Conservation (phyloP, 2,329 filamentous ascomycete genomes). For the Beauveria medogensis region DNA sequence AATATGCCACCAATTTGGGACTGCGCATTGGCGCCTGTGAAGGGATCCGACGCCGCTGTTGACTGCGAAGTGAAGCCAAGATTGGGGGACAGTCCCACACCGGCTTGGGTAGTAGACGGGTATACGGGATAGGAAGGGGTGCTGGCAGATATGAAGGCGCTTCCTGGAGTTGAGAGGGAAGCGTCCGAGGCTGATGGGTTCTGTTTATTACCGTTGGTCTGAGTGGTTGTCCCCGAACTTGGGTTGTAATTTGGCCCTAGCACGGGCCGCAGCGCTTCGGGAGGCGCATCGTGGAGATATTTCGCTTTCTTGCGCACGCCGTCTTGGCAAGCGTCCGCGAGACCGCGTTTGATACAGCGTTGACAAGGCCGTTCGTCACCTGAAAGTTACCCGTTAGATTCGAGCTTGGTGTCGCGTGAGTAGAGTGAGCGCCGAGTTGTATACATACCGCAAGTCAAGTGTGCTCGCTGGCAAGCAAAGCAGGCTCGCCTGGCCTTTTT, state of each 20-base stretch:
- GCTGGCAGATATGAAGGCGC: conserved; percentile 40
- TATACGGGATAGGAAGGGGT: conserved; percentile 44
- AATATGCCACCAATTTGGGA: conserved; percentile 40
- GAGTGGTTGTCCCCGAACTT: conserved; percentile 35
- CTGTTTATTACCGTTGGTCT: conserved; percentile 39
- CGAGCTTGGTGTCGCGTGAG: background rate
- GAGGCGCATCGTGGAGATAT: conserved; percentile 92
- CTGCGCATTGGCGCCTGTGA: conserved; percentile 47
- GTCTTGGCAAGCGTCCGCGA: conserved; percentile 88
- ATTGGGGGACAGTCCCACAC: conserved; percentile 39
- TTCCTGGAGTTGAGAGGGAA: conserved; percentile 28
- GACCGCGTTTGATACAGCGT: conserved; percentile 85
- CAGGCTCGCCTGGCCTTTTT: conserved; percentile 96
- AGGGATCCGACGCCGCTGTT: conserved; percentile 67
- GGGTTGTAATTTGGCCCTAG: conserved; percentile 64
- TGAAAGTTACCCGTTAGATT: conserved; percentile 34
- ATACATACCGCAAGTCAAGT: conserved; percentile 93
- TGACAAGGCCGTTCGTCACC: conserved; percentile 93
- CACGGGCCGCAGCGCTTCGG: conserved; percentile 82
- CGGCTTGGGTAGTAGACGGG: conserved; percentile 33
- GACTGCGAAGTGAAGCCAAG: conserved; percentile 56
- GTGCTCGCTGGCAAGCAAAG: conserved; percentile 92
- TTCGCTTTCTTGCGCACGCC: conserved; percentile 98
- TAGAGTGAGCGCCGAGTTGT: background rate
- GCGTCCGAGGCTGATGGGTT: conserved; percentile 38